Evolutionary conservation across 2,329 filamentous ascomycete genomes (phyloP).

Genomic region (Lachnellula cervina): DNA sequence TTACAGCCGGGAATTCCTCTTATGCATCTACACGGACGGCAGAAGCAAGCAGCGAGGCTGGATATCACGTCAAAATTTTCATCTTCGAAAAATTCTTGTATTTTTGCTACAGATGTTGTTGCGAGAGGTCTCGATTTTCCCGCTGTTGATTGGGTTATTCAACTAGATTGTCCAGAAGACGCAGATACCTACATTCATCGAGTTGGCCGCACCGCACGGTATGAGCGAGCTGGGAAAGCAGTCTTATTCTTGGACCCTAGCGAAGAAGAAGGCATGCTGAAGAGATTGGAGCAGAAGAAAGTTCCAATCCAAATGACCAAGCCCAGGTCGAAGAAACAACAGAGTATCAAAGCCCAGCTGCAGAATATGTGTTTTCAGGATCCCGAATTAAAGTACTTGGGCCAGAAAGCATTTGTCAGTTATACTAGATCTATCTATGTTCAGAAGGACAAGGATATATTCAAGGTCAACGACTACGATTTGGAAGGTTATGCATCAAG

Average conservation of each 20-base stretch:
- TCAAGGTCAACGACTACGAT: slow-evolving; percentile 76
- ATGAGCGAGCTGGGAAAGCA: slow-evolving; percentile 79
- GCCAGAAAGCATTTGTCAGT: slow-evolving; percentile 91
- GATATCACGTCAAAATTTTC: slow-evolving; percentile 86
- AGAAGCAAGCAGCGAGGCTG: slow-evolving; percentile 83
- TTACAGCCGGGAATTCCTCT: slow-evolving; percentile 91
- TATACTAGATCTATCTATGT: slow-evolving; percentile 82
- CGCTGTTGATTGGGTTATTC: slow-evolving; percentile 97
- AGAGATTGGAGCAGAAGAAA: slow-evolving; percentile 79
- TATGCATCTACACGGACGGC: slow-evolving; percentile 86
- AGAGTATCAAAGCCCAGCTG: slow-evolving; percentile 75
- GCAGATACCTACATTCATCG: slow-evolving; percentile 97
- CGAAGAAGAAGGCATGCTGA: slow-evolving; percentile 88
- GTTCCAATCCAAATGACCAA: slow-evolving; percentile 85
- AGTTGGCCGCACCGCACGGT: slow-evolving; percentile 90
- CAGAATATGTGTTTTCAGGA: slow-evolving; percentile 97
- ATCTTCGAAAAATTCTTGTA: slow-evolving; percentile 72
- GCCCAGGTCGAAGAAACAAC: slow-evolving; percentile 83
- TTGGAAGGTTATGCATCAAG: slow-evolving; percentile 82
- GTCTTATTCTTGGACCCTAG: slow-evolving; percentile 89
- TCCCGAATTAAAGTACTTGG: slow-evolving; percentile 87
- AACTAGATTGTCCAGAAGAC: slow-evolving; percentile 94
- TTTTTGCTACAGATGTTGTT: slow-evolving; percentile 94
- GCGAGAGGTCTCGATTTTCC: slow-evolving; percentile 94
- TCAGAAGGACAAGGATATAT: slow-evolving; percentile 88